Conservation (phyloP, 2,329 filamentous ascomycete genomes). For the Verticillium longisporum region DNA sequence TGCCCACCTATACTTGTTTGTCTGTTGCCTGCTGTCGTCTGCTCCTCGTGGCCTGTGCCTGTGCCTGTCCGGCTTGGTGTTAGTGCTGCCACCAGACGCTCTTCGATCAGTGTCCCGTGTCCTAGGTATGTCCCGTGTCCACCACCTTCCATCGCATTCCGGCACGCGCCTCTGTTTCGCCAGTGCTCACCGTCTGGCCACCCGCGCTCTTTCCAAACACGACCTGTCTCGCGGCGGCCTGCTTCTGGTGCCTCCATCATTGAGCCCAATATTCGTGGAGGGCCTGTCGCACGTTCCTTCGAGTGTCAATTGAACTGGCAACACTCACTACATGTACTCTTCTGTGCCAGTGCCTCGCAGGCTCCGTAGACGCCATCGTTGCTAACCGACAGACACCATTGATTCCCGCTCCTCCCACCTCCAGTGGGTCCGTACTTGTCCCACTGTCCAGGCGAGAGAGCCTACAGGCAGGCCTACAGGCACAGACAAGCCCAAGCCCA, state of each 20-base stretch:
- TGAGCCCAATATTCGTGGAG: not conserved
- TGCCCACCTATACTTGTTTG: not conserved
- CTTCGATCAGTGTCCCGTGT: not conserved
- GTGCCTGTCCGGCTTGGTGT: not conserved
- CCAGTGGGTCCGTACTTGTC: not conserved
- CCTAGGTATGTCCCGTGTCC: not conserved
- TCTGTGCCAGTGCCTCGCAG: not conserved
- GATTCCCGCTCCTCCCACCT: not conserved
- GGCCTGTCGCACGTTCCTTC: not conserved
- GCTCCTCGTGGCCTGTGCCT: not conserved
- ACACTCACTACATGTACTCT: not conserved
- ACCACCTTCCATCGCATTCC: conserved; percentile 3
- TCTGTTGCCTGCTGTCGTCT: not conserved
- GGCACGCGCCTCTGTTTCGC: not conserved
- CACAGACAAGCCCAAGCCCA: not conserved
- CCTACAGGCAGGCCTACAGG: not conserved
- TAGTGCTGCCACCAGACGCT: not conserved
- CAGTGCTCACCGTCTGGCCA: not conserved
- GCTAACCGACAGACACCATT: not conserved
- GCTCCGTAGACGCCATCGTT: not conserved
- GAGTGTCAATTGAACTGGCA: not conserved
- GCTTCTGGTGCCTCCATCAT: not conserved
- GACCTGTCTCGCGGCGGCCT: not conserved
- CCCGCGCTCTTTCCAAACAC: not conserved
- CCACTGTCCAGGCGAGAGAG: not conserved